Conservation (phyloP, 2,329 filamentous ascomycete species). For the Thelonectria blattea region DNA sequence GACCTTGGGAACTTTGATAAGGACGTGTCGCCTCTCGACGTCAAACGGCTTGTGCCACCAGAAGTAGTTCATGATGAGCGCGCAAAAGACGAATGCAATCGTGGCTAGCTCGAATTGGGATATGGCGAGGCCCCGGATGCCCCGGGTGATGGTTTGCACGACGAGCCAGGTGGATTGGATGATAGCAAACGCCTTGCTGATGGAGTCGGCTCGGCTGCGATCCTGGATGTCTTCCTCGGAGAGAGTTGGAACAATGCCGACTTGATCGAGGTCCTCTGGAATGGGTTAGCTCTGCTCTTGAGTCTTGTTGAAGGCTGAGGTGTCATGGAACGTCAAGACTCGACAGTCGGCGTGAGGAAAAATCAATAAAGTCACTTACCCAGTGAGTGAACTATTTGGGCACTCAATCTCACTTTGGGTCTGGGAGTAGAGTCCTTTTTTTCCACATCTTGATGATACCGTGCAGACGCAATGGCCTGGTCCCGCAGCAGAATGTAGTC, state of each 20-base stretch:
- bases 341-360: neutral
- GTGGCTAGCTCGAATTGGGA: neutral
- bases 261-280: neutral
- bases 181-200: neutral
- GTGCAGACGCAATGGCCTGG: neutral
- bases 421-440: neutral
- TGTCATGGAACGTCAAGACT: neutral
- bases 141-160: neutral
- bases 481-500: neutral
- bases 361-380: neutral
- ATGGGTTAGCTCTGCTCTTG: neutral
- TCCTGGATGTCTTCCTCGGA: neutral
- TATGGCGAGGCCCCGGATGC: neutral
- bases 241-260: neutral
- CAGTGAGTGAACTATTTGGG: neutral
- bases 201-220: neutral
- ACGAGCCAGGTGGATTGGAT: neutral
- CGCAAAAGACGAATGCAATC: neutral
- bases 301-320: neutral
- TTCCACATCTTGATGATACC: neutral
- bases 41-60: slow-evolving; percentile 1
- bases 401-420: neutral
- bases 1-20: neutral
- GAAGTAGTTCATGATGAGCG: neutral
- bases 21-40: neutral